A percentile compares a stretch with the other conserved stretches of the same genome.
Evolutionary conservation across 2,329 filamentous ascomycete genomes (phyloP).

Genomic region (Ilyonectria robusta): DNA sequence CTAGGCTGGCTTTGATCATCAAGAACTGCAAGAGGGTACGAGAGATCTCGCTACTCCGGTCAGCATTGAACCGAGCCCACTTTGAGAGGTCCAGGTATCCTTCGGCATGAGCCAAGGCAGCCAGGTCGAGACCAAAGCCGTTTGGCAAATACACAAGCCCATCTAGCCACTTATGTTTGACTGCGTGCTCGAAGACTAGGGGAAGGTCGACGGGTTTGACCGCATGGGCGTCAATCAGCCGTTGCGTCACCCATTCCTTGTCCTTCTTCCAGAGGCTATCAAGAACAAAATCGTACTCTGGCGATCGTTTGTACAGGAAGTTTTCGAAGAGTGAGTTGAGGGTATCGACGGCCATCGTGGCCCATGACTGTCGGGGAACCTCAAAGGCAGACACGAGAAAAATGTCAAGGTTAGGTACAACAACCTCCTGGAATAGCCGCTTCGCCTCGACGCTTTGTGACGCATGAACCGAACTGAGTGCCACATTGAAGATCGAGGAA

Average conservation of each 20-base stretch:
- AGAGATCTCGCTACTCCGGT: conserved; percentile 77
- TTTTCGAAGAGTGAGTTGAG: conserved; percentile 84
- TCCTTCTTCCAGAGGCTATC: conserved; percentile 94
- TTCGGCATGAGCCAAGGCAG: conserved; percentile 86
- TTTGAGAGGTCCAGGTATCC: conserved; percentile 84
- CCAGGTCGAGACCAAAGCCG: conserved; percentile 89
- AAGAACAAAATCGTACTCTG: conserved; percentile 88
- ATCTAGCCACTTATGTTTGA: conserved; percentile 87
- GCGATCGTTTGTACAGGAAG: conserved; percentile 84
- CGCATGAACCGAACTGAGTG: conserved; percentile 72
- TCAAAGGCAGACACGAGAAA: conserved; percentile 85
- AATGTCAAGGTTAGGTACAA: conserved; percentile 81
- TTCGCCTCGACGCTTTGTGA: conserved; percentile 76
- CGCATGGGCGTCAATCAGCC: conserved; percentile 86
- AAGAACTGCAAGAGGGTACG: conserved; percentile 84
- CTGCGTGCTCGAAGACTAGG: conserved; percentile 72
- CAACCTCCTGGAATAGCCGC: conserved; percentile 76
- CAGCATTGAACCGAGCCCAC: conserved; percentile 82
- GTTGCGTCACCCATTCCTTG: conserved; percentile 85
- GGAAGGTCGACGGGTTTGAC: conserved; percentile 71
- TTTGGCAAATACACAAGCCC: conserved; percentile 83
- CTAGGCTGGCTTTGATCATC: conserved; percentile 85
- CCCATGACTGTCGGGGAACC: conserved; percentile 81
- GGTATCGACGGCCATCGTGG: conserved; percentile 80
- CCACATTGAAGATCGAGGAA: conserved; percentile 76